These are phyloP conservation scores for Metarhizium anisopliae DNA, from an alignment of 2,329 filamentous ascomycete genomes.

Conservation along the genomic window DNA sequence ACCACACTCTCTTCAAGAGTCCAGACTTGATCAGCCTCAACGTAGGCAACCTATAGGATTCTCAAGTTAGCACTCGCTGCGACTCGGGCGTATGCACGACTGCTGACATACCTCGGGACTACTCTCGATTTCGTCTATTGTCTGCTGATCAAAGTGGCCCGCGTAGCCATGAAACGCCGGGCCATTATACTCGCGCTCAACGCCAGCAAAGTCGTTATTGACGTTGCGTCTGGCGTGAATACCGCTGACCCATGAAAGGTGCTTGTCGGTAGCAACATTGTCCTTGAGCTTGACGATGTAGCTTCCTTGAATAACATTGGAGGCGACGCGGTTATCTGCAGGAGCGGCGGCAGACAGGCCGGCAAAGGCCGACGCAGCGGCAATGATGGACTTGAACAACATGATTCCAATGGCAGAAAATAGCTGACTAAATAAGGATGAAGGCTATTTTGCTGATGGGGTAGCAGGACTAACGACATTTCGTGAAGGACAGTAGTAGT, in stretches of 20 bases:
- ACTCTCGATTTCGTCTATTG: slow-evolving; percentile 29
- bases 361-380: background rate
- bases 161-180: slow-evolving; percentile 29
- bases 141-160: slow-evolving; percentile 30
- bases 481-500: too few species aligned
- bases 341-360: background rate
- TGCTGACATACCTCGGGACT: slow-evolving; percentile 27
- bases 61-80: background rate
- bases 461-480: too few species aligned
- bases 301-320: slow-evolving; percentile 8
- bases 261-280: slow-evolving; percentile 32
- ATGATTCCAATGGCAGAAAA: background rate
- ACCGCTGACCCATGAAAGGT: slow-evolving; percentile 38
- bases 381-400: background rate
- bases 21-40: background rate
- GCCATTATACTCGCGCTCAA: slow-evolving; percentile 21
- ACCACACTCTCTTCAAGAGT: background rate
- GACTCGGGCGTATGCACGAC: background rate
- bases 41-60: background rate
- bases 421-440: background rate
- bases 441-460: background rate
- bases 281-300: slow-evolving; percentile 56
- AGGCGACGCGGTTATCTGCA: background rate
- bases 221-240: slow-evolving; percentile 44
- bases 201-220: slow-evolving; percentile 31